Evolutionary conservation across 2,329 filamentous ascomycete species (phyloP).

Genomic region (Sporothrix phasma): DNA sequence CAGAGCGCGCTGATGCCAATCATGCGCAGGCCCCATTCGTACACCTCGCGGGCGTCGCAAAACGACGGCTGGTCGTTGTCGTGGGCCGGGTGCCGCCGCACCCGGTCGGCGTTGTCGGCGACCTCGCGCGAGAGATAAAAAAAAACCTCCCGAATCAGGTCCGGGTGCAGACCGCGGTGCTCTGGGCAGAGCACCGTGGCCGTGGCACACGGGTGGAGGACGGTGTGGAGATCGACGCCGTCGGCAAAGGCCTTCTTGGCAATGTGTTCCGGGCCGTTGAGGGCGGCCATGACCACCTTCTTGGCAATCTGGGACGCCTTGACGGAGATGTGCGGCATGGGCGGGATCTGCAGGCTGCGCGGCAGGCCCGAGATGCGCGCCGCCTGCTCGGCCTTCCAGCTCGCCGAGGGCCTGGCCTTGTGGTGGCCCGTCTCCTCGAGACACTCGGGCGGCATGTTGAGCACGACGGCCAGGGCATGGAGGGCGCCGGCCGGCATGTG

Average conservation of each 20-base stretch:
- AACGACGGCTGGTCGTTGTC: background rate
- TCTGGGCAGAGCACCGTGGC: constrained; percentile 20
- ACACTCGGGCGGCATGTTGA: constrained; percentile 7
- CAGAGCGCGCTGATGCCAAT: constrained; percentile 18
- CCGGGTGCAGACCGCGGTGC: constrained; percentile 20
- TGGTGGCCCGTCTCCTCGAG: background rate
- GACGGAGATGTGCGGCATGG: constrained; percentile 22
- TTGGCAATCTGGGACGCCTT: constrained; percentile 24
- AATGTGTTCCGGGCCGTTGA: constrained; percentile 8
- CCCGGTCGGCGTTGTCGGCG: constrained; percentile 14
- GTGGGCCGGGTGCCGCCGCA: constrained; percentile 14
- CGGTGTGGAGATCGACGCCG: constrained; percentile 6
- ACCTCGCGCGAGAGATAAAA: constrained; percentile 27
- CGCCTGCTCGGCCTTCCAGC: constrained; percentile 15
- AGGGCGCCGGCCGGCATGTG: background rate
- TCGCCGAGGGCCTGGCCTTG: background rate
- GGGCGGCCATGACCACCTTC: constrained; percentile 3
- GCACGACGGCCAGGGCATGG: constrained; percentile 7
- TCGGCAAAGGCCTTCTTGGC: constrained; percentile 13
- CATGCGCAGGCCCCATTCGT: constrained; percentile 20
- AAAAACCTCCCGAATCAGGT: constrained; percentile 19
- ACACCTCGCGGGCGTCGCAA: background rate
- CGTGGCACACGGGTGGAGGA: background rate
- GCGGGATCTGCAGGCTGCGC: constrained; percentile 1
- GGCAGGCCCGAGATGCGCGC: constrained; percentile 13